Base-by-base conservation (phyloP, 2,329 filamentous ascomycete species). In the Sclerotiophoma versabilis region DNA sequence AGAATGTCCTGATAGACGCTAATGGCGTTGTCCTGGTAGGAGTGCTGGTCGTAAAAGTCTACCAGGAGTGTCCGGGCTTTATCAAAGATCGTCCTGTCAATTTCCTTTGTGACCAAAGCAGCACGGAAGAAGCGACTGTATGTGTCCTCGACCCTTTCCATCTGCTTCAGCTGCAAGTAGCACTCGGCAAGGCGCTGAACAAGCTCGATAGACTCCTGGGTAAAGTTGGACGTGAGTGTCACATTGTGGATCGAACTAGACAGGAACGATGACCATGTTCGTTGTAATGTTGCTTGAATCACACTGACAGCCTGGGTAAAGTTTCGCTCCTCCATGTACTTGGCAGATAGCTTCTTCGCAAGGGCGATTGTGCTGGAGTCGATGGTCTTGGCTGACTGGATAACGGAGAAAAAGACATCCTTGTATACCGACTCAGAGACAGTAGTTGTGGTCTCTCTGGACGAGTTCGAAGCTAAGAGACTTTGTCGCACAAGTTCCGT, bases 181-280 rank as follows among this genome's bases (percentile, higher is more conserved):
- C 77, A 80, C 26, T 79, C 69, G 0, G 76, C 77, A 15, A 84
- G 72, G 1, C 73, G 72, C 50, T 80, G 76, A 3, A 80, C 79
- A 2, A 83, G 71, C 12, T 79, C 72, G 4, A 84, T 72, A 6
- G 74, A 77, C 54, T 78, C 74, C n/a, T 81, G 76, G 1, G 76
- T 66, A 54, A 80, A 75, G 1, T 73, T 73, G 1, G 70, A 62
- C 0, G 80, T 77, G 25, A 81, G 70, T 1, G 70, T 70, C 1
- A 83, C 77, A 51, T 81, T 76, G 26, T 79, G 48, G 17, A 79
- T 66, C 0, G 77, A 79, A 15, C 71, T 69, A 11, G 77, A 72
- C 39, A 82, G 76, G 49, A 84, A 73, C 0, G 76, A 75, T 1
- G 76, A 73, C 81, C 81, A 83, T 3, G 78, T 75, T 5, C 73